Percentiles rank a stretch among this genome's conserved stretches.
Conservation (phyloP, 23 red algal genomes). For the Pyropia yezoensis region DNA sequence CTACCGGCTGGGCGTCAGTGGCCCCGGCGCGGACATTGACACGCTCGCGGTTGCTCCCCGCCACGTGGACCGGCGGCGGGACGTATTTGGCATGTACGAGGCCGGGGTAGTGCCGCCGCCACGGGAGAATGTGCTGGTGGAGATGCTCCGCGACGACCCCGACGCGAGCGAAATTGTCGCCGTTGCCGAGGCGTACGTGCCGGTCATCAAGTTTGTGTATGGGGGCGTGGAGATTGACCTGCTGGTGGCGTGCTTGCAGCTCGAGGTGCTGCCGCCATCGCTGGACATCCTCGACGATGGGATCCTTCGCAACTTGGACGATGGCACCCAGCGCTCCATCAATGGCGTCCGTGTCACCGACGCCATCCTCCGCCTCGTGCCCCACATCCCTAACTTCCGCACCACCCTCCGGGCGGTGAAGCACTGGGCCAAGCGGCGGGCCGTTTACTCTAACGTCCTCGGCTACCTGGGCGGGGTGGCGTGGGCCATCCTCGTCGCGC, state of each 20-base stretch:
- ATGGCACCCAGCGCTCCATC: slow-evolving; percentile 93
- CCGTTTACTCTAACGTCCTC: slow-evolving; percentile 88
- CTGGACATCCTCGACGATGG: slow-evolving; percentile 93
- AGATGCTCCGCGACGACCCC: slow-evolving; percentile 53
- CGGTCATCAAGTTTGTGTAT: slow-evolving; percentile 90
- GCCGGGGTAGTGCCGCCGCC: slow-evolving; percentile 19
- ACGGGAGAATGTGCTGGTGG: slow-evolving; percentile 52
- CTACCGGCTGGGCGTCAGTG: slow-evolving; percentile 92
- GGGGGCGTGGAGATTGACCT: slow-evolving; percentile 95
- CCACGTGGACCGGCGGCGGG: slow-evolving; percentile 55
- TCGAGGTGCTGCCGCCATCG: slow-evolving; percentile 62
- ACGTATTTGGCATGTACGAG: slow-evolving; percentile 64
- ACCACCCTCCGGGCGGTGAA: slow-evolving; percentile 91
- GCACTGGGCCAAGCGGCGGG: slow-evolving; percentile 95
- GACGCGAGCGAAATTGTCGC: slow-evolving; percentile 67
- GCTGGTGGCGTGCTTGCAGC: slow-evolving; percentile 77
- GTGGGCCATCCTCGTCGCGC: slow-evolving; percentile 92
- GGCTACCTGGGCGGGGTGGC: slow-evolving; percentile 95
- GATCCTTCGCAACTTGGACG: slow-evolving; percentile 94
- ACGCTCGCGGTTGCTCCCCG: slow-evolving; percentile 87
- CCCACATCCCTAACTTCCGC: slow-evolving; percentile 83
- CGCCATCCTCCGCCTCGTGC: slow-evolving; percentile 86
- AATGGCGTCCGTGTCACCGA: slow-evolving; percentile 99
- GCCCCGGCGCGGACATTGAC: slow-evolving; percentile 95
- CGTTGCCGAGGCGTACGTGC: slow-evolving; percentile 87